Base-by-base conservation (phyloP, 441 rosid genomes). In the Pelargonium fulgidum region DNA sequence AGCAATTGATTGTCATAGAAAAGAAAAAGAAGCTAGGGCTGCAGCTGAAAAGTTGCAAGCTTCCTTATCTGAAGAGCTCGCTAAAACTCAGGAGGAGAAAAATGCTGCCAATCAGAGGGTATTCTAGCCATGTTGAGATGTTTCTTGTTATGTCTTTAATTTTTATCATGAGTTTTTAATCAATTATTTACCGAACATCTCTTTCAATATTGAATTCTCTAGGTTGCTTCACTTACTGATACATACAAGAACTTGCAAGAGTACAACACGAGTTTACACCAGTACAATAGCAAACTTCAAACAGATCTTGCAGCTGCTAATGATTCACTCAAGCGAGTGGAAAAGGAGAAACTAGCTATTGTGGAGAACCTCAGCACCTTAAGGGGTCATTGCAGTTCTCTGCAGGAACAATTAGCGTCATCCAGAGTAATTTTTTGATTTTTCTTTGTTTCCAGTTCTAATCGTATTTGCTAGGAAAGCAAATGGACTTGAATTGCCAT, bases 251-350 rank as follows among this genome's bases (percentile, higher is more conserved):
- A 89, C 69, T 73, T 83, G 73, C 96, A 95, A 77, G 98, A 87
- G 76, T 95, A 95, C 79, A 89, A 92, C 77, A 76, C 84, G n/a
- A 90, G 90, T 78, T 79, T 94, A 68, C 97, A 88, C 52, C 93
- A 87, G 73, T 89, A 88, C 78, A 93, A 86, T 71, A 82, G 85
- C 71, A 91, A 88, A 74, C 86, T 91, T 42, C 93, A 86, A 66
- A 75, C 81, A 54, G 95, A 93, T 44, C 80, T 89, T 65, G 89
- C 86, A 70, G 54, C 77, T 10, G 80, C 78, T 26, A 83, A 90
- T 14, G 91, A 89, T 41, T 81, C 87, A 48, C 83, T 82, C 22
- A 85, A 78, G 70, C 88, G 87, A 45, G 87, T 87, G 33, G 96
- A 93, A 72, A 88, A 83, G 64, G 97, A 93, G 77, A 94, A 94